Percentiles rank a stretch among this genome's conserved stretches.
Conservation (phyloP, 2,329 filamentous ascomycete genomes). For the Penicillium griseofulvum region DNA sequence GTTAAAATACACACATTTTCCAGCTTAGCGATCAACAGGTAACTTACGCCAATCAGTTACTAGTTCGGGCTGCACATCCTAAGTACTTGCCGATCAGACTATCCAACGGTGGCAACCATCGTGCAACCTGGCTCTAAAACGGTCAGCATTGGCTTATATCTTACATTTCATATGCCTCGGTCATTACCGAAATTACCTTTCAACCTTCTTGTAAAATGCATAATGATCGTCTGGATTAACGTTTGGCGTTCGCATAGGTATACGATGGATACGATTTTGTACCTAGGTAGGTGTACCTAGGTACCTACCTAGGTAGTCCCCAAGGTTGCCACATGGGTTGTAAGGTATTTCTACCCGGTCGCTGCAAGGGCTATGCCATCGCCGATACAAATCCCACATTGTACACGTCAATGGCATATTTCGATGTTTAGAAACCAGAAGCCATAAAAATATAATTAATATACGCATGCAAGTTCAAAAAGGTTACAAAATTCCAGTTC, state of each 20-base stretch:
- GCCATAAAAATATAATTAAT: not conserved
- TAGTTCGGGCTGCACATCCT: conserved; percentile 8
- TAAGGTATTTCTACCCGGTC: conserved; percentile 1
- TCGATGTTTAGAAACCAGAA: not conserved
- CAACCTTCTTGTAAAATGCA: not conserved
- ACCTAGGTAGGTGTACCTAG: too few species aligned
- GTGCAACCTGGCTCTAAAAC: conserved; percentile 22
- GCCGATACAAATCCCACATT: not conserved
- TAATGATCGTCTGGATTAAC: not conserved
- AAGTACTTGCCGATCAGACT: conserved; percentile 20
- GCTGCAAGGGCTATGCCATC: conserved; percentile 8
- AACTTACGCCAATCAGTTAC: conserved; percentile 19
- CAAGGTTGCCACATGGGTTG: conserved; percentile 9
- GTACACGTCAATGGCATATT: conserved; percentile 8
- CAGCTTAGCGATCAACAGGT: conserved; percentile 17
- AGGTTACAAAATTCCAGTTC: conserved; percentile 5
- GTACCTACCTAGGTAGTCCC: too few species aligned
- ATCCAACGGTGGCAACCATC: conserved; percentile 23
- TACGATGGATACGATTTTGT: not conserved
- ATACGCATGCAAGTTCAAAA: conserved; percentile 6
- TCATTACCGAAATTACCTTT: not conserved
- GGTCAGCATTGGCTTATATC: conserved; percentile 19
- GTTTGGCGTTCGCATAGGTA: not conserved
- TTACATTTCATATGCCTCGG: conserved; percentile 19
- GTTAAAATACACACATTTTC: not conserved